Conservation (phyloP, 257 asterid genomes). For the Eucommia ulmoides region DNA sequence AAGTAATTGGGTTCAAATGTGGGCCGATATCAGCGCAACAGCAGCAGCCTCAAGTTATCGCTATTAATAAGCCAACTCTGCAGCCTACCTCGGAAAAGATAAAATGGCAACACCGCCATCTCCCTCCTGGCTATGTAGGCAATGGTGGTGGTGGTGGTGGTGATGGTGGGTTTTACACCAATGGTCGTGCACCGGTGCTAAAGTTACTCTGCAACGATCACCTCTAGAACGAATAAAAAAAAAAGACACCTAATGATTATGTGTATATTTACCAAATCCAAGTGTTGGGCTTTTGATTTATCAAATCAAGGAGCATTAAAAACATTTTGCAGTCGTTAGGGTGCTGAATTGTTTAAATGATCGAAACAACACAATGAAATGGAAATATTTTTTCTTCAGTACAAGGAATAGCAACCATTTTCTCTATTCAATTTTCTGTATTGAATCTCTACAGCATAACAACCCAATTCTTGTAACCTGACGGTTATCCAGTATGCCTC, state of each 20-base stretch:
- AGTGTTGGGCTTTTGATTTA: background rate
- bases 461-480: no score
- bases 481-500: no score
- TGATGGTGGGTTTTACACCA: no score
- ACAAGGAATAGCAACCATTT: no score
- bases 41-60: slow-evolving; percentile 27
- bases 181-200: slow-evolving; percentile 21
- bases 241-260: background rate
- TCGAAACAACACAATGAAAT: background rate
- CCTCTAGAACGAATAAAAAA: slow-evolving; percentile 13
- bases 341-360: background rate
- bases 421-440: no score
- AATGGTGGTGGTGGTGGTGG: slow-evolving; percentile 17
- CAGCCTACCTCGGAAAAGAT: slow-evolving; percentile 15
- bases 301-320: background rate
- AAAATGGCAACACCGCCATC: slow-evolving; percentile 25
- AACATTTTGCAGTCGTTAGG: background rate
- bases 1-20: slow-evolving; percentile 21
- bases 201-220: slow-evolving; percentile 32
- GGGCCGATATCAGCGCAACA: slow-evolving; percentile 23
- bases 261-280: background rate
- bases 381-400: no score
- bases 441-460: no score
- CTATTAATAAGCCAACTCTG: slow-evolving; percentile 12
- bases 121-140: slow-evolving; percentile 31